Evolutionary conservation across 345 rosid species (phyloP).

Genomic region (Eucalyptus tenuipes): DNA sequence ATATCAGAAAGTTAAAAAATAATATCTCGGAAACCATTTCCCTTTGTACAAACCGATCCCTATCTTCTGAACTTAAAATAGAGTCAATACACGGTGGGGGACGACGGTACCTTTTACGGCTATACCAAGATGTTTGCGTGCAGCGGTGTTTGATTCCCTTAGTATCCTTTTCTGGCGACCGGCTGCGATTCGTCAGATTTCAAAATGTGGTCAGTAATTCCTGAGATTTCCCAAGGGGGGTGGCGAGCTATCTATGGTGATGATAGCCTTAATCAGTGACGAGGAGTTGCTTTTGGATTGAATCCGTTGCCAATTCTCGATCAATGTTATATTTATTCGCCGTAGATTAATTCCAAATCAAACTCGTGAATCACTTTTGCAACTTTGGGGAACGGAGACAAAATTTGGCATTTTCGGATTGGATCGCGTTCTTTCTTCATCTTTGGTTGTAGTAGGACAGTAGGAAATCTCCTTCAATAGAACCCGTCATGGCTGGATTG

Average conservation of each 20-base stretch:
- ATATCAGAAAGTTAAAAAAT: accelerated
- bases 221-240: not conserved
- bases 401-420: not conserved
- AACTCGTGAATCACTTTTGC: not conserved
- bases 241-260: accelerated
- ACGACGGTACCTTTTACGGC: accelerated
- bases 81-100: no score
- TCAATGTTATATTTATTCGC: not conserved
- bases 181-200: not conserved
- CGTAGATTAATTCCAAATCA: not conserved
- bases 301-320: not conserved
- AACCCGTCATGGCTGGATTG: not conserved
- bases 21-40: no score
- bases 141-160: not conserved
- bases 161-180: accelerated
- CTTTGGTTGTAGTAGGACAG: not conserved
- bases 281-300: not conserved
- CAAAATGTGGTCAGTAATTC: not conserved
- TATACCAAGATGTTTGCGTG: no score
- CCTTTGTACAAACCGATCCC: accelerated
- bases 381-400: not conserved
- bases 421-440: not conserved
- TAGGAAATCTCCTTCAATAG: not conserved
- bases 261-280: not conserved
- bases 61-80: not conserved